These are phyloP conservation scores for Trebouxia gelatinosa DNA, from an alignment of 163 green algal genomes.

Conservation along the genomic window DNA sequence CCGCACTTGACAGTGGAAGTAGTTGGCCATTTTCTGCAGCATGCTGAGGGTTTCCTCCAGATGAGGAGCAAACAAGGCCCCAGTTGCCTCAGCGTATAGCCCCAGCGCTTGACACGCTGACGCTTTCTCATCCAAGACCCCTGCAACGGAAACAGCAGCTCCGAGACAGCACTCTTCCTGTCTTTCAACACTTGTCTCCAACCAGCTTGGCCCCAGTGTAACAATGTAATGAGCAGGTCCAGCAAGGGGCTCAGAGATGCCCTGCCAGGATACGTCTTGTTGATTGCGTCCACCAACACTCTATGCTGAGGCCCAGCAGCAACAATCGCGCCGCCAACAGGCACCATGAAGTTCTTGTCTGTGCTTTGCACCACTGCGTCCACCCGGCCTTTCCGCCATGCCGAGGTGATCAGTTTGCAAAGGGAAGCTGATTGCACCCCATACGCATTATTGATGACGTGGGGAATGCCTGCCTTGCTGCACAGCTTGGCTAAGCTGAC, in stretches of 20 bases:
- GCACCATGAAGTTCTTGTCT: constrained; percentile 99
- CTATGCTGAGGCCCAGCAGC: constrained; percentile 34
- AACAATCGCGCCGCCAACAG: constrained; percentile 86
- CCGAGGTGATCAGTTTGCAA: constrained; percentile 53
- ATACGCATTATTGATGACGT: constrained; percentile 99
- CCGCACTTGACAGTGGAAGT: constrained; percentile 54
- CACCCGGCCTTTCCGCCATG: constrained; percentile 78
- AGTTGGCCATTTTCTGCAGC: constrained; percentile 42
- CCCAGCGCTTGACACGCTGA: constrained; percentile 61
- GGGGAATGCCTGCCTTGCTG: constrained; percentile 55
- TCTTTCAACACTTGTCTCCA: constrained; percentile 75
- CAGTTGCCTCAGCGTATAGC: constrained; percentile 54
- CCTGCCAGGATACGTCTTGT: constrained; percentile 81
- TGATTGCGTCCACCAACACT: constrained; percentile 54
- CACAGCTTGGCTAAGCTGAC: constrained; percentile 85
- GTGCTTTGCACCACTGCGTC: constrained; percentile 93
- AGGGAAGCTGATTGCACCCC: constrained; percentile 78
- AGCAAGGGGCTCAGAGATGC: constrained; percentile 75
- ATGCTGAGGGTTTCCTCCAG: constrained; percentile 43
- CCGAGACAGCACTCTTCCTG: no score
- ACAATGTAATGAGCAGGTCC: constrained; percentile 93
- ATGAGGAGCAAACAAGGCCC: constrained; percentile 51
- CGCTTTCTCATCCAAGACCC: constrained; percentile 78
- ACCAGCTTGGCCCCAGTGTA: constrained; percentile 81
- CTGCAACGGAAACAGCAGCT: constrained; percentile 28